Evolutionary conservation across 352 stramenopile species (phyloP).

Genomic region (Stephanocyclus meneghinianus): DNA sequence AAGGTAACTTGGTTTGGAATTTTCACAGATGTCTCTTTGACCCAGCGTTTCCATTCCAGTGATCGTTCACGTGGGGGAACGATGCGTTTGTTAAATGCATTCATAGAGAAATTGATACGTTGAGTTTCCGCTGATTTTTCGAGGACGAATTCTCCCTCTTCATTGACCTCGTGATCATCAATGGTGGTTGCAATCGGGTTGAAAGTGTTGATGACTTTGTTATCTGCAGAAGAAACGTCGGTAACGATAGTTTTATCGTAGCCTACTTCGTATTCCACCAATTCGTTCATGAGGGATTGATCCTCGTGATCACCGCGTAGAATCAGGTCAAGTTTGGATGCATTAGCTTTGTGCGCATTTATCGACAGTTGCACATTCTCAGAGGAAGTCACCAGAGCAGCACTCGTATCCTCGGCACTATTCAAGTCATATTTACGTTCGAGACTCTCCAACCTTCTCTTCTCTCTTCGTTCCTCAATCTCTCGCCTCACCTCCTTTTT

Average conservation of each 20-base stretch:
- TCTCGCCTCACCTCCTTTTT: slow-evolving; percentile 28
- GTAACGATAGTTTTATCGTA: slow-evolving; percentile 42
- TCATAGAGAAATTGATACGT: slow-evolving; percentile 22
- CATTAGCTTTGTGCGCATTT: background rate
- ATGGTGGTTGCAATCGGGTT: slow-evolving; percentile 14
- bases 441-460: background rate
- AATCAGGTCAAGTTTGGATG: slow-evolving; percentile 23
- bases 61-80: slow-evolving; percentile 21
- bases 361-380: background rate
- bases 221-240: background rate
- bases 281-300: slow-evolving; percentile 30
- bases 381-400: background rate
- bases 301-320: slow-evolving; percentile 40
- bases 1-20: slow-evolving; percentile 52
- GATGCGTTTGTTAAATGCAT: background rate
- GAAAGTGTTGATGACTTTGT: background rate
- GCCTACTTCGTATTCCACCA: slow-evolving; percentile 44
- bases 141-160: slow-evolving; percentile 17
- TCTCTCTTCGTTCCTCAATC: slow-evolving; percentile 22
- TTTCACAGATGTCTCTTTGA: slow-evolving; percentile 35
- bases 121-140: background rate
- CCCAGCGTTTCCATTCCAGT: slow-evolving; percentile 46
- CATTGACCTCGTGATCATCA: slow-evolving; percentile 22
- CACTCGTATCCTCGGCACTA: slow-evolving; percentile 2
- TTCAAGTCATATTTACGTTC: background rate